Evolutionary conservation across 768 basidiomycete species (phyloP).

Genomic region (Tubosaeta sp.): DNA sequence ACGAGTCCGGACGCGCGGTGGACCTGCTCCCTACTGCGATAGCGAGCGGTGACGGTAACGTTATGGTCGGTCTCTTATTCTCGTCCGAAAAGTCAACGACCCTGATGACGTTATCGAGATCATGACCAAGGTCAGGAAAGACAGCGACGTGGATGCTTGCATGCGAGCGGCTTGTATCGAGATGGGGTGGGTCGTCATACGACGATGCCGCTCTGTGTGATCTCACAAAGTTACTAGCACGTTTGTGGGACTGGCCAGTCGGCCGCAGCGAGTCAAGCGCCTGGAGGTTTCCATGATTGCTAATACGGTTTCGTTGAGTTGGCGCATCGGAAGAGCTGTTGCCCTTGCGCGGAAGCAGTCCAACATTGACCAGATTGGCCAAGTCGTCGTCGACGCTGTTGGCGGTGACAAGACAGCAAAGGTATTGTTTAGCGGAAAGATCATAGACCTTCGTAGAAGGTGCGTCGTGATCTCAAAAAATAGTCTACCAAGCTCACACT

Average conservation of each 20-base stretch:
- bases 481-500: background rate
- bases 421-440: conserved; percentile 57
- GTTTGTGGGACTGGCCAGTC: conserved; percentile 39
- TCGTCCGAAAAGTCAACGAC: background rate
- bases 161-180: conserved; percentile 47
- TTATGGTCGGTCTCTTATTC: conserved; percentile 20
- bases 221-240: conserved; percentile 25
- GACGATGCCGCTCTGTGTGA: background rate
- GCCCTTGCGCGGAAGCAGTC: conserved; percentile 47
- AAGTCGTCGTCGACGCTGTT: conserved; percentile 34
- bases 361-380: conserved; percentile 35
- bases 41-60: conserved; percentile 38
- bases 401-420: conserved; percentile 33
- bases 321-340: conserved; percentile 60
- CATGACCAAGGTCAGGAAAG: conserved; percentile 43
- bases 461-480: conserved; percentile 2
- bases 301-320: conserved; percentile 55
- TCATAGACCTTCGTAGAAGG: conserved; percentile 45
- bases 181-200: conserved; percentile 37
- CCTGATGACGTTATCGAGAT: conserved; percentile 23
- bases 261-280: conserved; percentile 37
- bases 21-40: conserved; percentile 33
- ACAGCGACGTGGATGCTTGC: conserved; percentile 40
- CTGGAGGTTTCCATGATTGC: conserved; percentile 40
- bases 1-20: conserved; percentile 21